Conservation (phyloP, 2,329 filamentous ascomycete genomes). For the Cercospora berteroae region DNA sequence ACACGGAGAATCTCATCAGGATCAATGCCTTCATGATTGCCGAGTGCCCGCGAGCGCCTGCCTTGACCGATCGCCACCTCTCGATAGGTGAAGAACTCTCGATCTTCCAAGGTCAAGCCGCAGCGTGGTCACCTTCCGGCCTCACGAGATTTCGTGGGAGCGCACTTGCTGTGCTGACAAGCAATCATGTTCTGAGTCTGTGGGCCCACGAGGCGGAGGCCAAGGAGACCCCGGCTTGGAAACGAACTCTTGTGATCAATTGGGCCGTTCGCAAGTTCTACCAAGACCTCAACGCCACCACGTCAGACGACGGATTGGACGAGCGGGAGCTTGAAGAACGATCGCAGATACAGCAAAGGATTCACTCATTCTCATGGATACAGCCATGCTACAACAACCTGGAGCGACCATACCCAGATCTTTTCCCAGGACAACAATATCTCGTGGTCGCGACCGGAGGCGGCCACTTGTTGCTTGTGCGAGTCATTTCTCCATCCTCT, state of each 20-base stretch:
- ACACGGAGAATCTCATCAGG: slow-evolving; percentile 40
- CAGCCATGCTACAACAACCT: slow-evolving; percentile 19
- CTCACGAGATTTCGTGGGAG: slow-evolving; percentile 55
- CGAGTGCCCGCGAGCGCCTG: slow-evolving; percentile 49
- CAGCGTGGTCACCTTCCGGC: slow-evolving; percentile 59
- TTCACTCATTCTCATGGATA: slow-evolving; percentile 47
- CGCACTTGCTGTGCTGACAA: slow-evolving; percentile 56
- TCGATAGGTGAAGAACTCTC: slow-evolving; percentile 62
- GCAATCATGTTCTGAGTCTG: slow-evolving; percentile 56
- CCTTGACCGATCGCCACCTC: slow-evolving; percentile 49
- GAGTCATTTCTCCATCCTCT: slow-evolving; percentile 40
- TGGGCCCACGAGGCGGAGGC: slow-evolving; percentile 52
- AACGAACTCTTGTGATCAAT: slow-evolving; percentile 55
- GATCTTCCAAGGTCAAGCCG: slow-evolving; percentile 46
- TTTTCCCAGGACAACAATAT: slow-evolving; percentile 28
- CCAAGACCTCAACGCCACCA: slow-evolving; percentile 18
- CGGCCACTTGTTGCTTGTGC: slow-evolving; percentile 42
- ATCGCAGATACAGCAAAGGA: slow-evolving; percentile 38
- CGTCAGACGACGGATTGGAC: slow-evolving; percentile 23
- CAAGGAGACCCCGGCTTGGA: slow-evolving; percentile 49
- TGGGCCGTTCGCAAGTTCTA: slow-evolving; percentile 46
- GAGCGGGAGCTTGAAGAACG: slow-evolving; percentile 19
- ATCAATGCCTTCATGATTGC: slow-evolving; percentile 53
- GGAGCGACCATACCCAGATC: slow-evolving; percentile 2
- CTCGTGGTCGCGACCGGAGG: slow-evolving; percentile 45